phyloP scores from a whole-genome alignment of 805 yeast genomes.

The Candida ovalis region DNA sequence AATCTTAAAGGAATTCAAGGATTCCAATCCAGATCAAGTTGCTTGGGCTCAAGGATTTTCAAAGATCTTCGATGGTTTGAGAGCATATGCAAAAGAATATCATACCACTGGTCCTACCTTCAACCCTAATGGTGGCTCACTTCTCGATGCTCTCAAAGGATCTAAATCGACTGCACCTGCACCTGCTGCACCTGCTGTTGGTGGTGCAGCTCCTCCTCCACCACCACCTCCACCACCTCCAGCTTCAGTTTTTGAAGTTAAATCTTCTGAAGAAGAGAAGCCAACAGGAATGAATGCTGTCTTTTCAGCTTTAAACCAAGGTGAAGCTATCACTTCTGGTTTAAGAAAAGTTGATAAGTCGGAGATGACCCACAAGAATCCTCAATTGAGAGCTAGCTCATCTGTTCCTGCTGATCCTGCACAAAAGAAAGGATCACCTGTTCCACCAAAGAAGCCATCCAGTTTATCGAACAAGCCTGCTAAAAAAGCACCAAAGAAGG shows the following conservation, averaged over 20 bases:
- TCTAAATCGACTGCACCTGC: conserved; percentile 28
- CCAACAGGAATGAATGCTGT: conserved; percentile 74
- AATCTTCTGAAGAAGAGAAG: conserved; percentile 13
- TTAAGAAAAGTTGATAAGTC: conserved; percentile 90
- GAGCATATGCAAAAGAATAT: conserved; percentile 67
- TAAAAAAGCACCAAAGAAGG: conserved; percentile 52
- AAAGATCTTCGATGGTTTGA: conserved; percentile 64
- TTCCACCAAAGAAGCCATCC: conserved; percentile 81
- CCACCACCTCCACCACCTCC: conserved; percentile 92
- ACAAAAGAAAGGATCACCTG: conserved; percentile 53
- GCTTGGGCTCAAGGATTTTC: conserved; percentile 78
- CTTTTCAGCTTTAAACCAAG: conserved; percentile 85
- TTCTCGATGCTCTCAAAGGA: conserved; percentile 44
- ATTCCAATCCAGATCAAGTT: conserved; percentile 59
- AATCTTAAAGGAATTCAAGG: conserved; percentile 79
- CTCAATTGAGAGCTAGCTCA: conserved; percentile 63
- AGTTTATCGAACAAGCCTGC: conserved; percentile 38
- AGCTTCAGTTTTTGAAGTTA: conserved; percentile 55
- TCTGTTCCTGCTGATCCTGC: conserved; percentile 33
- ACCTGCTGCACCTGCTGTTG: conserved; percentile 34
- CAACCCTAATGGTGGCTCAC: conserved; percentile 58
- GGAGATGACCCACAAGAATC: conserved; percentile 92
- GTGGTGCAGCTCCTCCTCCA: conserved; percentile 76
- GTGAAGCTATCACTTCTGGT: conserved; percentile 77
- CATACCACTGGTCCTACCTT: conserved; percentile 86